These are phyloP conservation scores for Dillenia turbinata DNA, from an alignment of 164 flowering plant species.

Conservation along the genomic window DNA sequence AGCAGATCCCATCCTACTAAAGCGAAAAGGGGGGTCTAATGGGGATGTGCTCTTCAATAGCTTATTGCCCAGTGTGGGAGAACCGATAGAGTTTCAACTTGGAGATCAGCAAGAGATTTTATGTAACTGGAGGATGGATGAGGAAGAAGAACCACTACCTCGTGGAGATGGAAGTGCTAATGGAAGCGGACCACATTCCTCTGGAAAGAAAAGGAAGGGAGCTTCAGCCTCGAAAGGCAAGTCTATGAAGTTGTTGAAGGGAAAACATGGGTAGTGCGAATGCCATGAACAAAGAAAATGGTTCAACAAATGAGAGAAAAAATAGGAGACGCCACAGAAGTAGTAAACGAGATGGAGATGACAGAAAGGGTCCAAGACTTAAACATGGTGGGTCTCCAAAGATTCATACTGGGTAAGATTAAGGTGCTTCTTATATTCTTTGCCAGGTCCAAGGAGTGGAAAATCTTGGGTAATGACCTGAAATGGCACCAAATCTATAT, in stretches of 20 bases:
- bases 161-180: conserved; percentile 34
- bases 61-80: conserved; percentile 84
- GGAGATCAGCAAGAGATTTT: conserved; percentile 45
- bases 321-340: conserved; percentile 20
- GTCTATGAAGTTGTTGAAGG: conserved; percentile 18
- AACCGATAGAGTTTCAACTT: conserved; percentile 26
- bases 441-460: too few species aligned
- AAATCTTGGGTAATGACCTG: too few species aligned
- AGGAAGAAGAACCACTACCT: conserved; percentile 64
- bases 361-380: neutral
- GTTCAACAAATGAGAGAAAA: conserved; percentile 20
- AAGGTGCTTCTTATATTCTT: too few species aligned
- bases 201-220: conserved; percentile 47
- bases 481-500: too few species aligned
- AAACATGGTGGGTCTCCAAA: conserved; percentile 6
- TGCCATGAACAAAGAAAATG: conserved; percentile 22
- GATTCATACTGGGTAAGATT: neutral
- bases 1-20: conserved; percentile 69
- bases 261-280: conserved; percentile 23
- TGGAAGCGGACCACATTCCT: conserved; percentile 18
- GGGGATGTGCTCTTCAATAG: conserved; percentile 58
- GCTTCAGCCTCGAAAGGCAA: conserved; percentile 21
- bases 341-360: neutral
- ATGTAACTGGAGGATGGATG: conserved; percentile 71
- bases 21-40: conserved; percentile 77